Conservation (phyloP, 202 grass and related monocot species). For the Schoenoplectus triqueter region DNA sequence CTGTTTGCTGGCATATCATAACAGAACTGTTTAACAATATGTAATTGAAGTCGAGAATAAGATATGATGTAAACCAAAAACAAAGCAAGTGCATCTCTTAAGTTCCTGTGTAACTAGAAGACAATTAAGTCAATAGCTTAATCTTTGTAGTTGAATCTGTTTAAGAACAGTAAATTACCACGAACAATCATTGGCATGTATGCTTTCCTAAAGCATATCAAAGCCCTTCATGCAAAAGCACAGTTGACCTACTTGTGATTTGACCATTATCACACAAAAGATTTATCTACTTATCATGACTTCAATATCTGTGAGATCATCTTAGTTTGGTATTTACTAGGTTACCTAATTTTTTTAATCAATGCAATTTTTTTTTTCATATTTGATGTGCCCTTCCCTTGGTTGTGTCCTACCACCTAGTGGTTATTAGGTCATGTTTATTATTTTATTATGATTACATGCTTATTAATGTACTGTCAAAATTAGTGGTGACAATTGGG, state of each 20-base stretch:
- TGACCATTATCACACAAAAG: neutral
- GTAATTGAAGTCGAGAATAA: neutral
- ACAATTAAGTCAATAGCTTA: neutral
- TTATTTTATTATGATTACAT: neutral
- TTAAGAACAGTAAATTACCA: constrained; percentile 8
- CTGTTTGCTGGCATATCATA: too few species aligned
- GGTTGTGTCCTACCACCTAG: neutral
- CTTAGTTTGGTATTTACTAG: constrained; percentile 36
- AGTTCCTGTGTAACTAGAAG: neutral
- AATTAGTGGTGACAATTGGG: neutral
- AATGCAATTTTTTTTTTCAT: neutral
- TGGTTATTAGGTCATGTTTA: neutral
- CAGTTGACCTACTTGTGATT: constrained; percentile 14
- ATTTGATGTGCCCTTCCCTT: neutral
- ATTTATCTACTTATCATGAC: neutral
- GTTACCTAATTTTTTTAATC: constrained; percentile 26
- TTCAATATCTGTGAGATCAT: constrained; percentile 27
- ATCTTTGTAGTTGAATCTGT: constrained; percentile 7
- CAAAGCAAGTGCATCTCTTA: too few species aligned
- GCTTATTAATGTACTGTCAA: neutral
- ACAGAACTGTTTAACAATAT: neutral
- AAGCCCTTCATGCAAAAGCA: neutral
- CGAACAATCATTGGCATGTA: neutral
- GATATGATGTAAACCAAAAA: too few species aligned
- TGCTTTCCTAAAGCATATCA: neutral